These are phyloP conservation scores for Tillandsia fasciculata DNA, from an alignment of 176 grass and related monocot species.

Conservation along the genomic window DNA sequence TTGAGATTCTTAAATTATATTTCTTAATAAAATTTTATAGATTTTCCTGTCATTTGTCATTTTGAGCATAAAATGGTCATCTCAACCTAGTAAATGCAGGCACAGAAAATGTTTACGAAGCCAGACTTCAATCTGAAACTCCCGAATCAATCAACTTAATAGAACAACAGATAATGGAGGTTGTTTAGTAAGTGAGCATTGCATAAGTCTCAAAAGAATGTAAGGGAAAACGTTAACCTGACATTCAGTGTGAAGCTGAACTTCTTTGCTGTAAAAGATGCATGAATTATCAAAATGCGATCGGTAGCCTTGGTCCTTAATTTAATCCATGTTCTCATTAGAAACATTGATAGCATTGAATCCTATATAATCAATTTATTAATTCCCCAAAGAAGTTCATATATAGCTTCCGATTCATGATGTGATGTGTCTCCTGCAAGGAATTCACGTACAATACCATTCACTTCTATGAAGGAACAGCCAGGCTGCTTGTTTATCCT, in stretches of 20 bases:
- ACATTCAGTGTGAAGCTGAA: neutral
- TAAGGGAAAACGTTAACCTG: neutral
- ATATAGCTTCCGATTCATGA: constrained; percentile 41
- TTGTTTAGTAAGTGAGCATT: neutral
- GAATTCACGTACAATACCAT: constrained; percentile 44
- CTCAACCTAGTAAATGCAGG: too few relatives aligned
- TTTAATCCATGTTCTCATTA: neutral
- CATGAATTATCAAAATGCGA: neutral
- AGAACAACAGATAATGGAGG: neutral
- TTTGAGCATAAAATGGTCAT: too few relatives aligned
- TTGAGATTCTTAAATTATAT: too few relatives aligned
- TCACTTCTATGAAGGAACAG: constrained; percentile 54
- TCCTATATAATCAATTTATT: constrained; percentile 20
- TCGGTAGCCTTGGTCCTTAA: neutral
- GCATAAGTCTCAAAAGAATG: neutral
- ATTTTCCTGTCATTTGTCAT: too few relatives aligned
- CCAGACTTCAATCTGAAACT: too few relatives aligned
- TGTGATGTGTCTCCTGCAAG: constrained; percentile 34
- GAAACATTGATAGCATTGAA: neutral
- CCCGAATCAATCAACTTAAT: neutral
- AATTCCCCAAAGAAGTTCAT: constrained; percentile 46
- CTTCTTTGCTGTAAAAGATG: neutral
- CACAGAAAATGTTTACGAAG: too few relatives aligned
- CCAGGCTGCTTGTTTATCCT: constrained; percentile 55
- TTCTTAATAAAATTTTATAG: too few relatives aligned